Base-by-base conservation (phyloP, 768 basidiomycete species). In the Naematelia encephala region DNA sequence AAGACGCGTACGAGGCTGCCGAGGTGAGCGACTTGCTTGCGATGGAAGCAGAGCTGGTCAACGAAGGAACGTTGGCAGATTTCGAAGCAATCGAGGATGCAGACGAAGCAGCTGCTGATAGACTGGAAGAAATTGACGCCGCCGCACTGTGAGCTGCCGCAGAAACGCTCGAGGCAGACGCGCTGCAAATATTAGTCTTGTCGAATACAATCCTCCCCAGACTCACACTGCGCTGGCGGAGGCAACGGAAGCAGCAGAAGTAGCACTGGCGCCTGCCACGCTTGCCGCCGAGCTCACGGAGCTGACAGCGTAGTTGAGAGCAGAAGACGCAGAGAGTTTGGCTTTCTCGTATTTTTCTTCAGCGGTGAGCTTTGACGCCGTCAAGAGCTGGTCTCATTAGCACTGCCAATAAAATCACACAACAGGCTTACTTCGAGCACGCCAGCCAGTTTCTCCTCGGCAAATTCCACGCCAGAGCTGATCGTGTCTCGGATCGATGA, bases 391-490 rank as follows among this genome's bases (percentile, higher is more conserved):
- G 84, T 76, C 47, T 77, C 76, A 51, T 78, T 47, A 64, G 61
- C 54, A 22, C n/a, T n/a, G n/a, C n/a, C n/a, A n/a, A n/a, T n/a
- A 43, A 3, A 27, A 0, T 22, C 21, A 42, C 14, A 16, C n/a
- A 30, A 21, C 27, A 13, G 10, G 67, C 70, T 65, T 45, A 74
- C 73, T 22, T 73, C 72, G 49, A 77, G 68, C 47, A 78, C 73
- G 22, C 55, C 43, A 42, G 68, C 77, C n/a, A 93, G 76, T 68
- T 85, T 86, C 54, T 90, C 89, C 76, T 93, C 90, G 2, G 85
- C 87, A 39, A 83, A 84, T 61, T 85, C 84, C 23, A 89, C 84
- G 39, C 87, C 84, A 19, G 79, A 81, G 56, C 85, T 82, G 46
- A 93, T 79, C 29, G 86, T 80, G 8, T 88, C 86, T 60, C 82